Conservation (phyloP, 1,284 basidiomycete genomes). For the Sanghuangporus sanghuang region DNA sequence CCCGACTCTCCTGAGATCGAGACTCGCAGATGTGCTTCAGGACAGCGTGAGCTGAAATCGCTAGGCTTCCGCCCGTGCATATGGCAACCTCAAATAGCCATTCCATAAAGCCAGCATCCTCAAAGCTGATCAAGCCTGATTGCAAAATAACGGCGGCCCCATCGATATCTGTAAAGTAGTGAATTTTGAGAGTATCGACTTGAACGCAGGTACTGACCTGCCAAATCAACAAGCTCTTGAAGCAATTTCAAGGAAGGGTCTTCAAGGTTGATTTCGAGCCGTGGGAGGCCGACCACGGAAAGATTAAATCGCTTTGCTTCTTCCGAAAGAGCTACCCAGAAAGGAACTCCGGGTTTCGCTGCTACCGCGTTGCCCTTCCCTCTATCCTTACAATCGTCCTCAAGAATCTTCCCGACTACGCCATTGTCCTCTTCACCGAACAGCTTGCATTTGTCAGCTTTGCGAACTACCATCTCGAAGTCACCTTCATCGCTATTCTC, state of each 20-base stretch:
- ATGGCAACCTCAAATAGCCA: conserved; percentile 18
- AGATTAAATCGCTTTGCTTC: conserved; percentile 25
- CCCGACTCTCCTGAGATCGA: background rate
- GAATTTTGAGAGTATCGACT: background rate
- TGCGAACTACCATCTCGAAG: conserved; percentile 24
- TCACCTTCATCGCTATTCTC: conserved; percentile 25
- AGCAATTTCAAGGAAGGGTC: background rate
- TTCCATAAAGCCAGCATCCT: background rate
- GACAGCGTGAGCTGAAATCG: background rate
- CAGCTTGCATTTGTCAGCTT: conserved; percentile 33
- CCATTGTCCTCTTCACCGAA: conserved; percentile 32
- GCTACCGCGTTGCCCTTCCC: conserved; percentile 20
- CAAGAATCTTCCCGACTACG: conserved; percentile 37
- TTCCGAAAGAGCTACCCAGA: conserved; percentile 30
- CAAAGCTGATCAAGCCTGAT: background rate
- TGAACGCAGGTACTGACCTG: background rate
- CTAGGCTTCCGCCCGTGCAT: background rate
- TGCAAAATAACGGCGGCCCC: background rate
- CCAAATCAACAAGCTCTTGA: background rate
- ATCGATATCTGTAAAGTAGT: background rate
- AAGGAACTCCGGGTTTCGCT: conserved; percentile 29
- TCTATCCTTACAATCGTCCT: conserved; percentile 29
- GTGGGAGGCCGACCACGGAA: background rate
- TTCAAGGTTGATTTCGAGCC: background rate
- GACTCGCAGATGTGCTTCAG: background rate